phyloP scores from a whole-genome alignment of 2,329 filamentous ascomycete species.

The Aspergillus sp. region DNA sequence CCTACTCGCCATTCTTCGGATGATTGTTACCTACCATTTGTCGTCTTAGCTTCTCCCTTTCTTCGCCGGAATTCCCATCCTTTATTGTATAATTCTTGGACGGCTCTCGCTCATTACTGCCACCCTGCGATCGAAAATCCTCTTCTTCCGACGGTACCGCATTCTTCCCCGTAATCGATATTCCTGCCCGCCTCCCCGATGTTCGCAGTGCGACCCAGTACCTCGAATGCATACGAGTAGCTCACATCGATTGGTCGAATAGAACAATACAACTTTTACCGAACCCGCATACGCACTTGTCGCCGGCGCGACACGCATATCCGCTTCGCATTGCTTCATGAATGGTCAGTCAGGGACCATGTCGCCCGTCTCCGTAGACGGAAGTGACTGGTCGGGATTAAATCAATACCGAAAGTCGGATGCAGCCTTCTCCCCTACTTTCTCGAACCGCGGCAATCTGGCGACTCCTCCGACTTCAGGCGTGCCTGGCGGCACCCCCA shows the following conservation, averaged over 20 bases:
- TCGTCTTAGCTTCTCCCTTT: conserved; percentile 4
- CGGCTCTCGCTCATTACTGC: conserved; percentile 5
- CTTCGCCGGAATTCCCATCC: neutral
- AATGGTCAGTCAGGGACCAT: conserved; percentile 75
- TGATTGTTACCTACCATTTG: neutral
- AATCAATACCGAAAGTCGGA: conserved; percentile 64
- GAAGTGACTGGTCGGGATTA: conserved; percentile 78
- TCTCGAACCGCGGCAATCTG: conserved; percentile 57
- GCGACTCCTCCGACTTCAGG: conserved; percentile 73
- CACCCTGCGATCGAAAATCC: conserved; percentile 18
- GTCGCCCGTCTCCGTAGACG: conserved; percentile 79
- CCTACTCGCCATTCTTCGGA: conserved; percentile 9
- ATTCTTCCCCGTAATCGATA: conserved; percentile 7
- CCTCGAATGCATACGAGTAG: conserved; percentile 24
- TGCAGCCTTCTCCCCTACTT: conserved; percentile 50
- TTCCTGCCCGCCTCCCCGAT: conserved; percentile 18
- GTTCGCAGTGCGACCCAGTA: conserved; percentile 12
- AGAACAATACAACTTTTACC: neutral
- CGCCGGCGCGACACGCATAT: conserved; percentile 9
- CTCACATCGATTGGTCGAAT: conserved; percentile 11
- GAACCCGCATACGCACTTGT: conserved; percentile 13
- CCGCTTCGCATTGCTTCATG: conserved; percentile 54
- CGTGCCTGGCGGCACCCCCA: conserved; percentile 62
- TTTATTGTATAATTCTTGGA: conserved; percentile 6
- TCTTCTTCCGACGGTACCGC: conserved; percentile 13